These are phyloP conservation scores for Tetrahymena malaccensis DNA, from an alignment of 73 alveolate species.

Conservation along the genomic window DNA sequence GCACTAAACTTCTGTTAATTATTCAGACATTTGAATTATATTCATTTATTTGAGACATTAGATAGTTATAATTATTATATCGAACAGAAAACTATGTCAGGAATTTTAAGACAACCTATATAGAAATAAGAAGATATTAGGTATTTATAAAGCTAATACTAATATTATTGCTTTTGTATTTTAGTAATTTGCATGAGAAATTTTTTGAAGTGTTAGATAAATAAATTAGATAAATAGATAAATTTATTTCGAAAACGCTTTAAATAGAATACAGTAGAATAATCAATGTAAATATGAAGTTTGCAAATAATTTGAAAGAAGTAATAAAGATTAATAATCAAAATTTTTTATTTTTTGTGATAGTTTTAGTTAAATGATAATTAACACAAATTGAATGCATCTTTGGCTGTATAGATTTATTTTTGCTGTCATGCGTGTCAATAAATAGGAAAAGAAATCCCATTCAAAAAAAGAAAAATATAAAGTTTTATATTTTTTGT, in stretches of 20 bases:
- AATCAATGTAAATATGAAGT: not conserved
- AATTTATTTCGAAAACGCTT: not conserved
- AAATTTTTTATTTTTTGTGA: not conserved
- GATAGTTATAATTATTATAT: too few species aligned
- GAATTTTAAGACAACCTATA: not conserved
- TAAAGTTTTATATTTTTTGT: not conserved
- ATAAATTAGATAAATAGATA: not conserved
- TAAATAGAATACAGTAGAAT: not conserved
- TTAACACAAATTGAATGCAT: not conserved
- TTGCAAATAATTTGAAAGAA: not conserved
- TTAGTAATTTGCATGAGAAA: not conserved
- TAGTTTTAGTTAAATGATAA: not conserved
- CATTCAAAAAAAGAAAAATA: too few species aligned
- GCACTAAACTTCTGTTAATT: too few species aligned
- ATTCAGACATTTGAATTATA: too few species aligned
- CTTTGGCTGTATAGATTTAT: not conserved
- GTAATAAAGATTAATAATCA: not conserved
- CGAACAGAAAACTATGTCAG: not conserved
- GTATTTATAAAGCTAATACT: too few species aligned
- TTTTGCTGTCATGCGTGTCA: not conserved
- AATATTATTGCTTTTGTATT: too few species aligned
- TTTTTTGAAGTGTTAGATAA: not conserved
- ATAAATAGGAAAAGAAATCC: not conserved
- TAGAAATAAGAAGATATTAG: not conserved
- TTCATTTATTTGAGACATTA: too few species aligned